Percentiles rank a stretch among this genome's conserved stretches.
Conservation (phyloP, 2,329 filamentous ascomycete genomes). For the Bimuria novae-zelandiae region DNA sequence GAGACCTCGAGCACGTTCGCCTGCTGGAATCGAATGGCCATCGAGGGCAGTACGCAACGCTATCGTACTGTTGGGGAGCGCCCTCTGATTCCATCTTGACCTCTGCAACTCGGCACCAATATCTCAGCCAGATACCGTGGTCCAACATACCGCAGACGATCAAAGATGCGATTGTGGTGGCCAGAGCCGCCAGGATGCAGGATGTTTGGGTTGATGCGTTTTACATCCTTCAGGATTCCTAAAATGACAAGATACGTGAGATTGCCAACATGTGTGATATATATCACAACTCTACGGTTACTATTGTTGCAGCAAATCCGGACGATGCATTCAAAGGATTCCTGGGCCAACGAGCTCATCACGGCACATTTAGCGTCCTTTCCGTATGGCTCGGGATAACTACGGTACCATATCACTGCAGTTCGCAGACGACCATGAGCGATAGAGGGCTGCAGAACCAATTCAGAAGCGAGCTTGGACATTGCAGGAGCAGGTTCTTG, state of each 20-base stretch:
- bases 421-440: background rate
- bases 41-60: background rate
- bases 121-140: background rate
- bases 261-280: slow-evolving; percentile 24
- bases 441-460: background rate
- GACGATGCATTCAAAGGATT: slow-evolving; percentile 1
- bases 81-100: background rate
- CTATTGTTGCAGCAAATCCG: slow-evolving; percentile 2
- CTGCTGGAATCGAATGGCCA: background rate
- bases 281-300: background rate
- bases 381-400: background rate
- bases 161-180: background rate
- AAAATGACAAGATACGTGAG: slow-evolving; percentile 48
- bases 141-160: background rate
- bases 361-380: background rate
- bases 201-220: slow-evolving; percentile 19
- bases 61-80: slow-evolving; percentile 5
- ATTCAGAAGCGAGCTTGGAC: background rate
- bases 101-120: background rate
- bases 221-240: slow-evolving; percentile 28
- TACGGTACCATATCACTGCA: background rate
- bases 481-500: background rate
- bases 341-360: background rate
- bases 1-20: background rate
- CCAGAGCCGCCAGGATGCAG: background rate